Conservation (phyloP, 140 eudicot genomes). For the Ambrosia hybrid region DNA sequence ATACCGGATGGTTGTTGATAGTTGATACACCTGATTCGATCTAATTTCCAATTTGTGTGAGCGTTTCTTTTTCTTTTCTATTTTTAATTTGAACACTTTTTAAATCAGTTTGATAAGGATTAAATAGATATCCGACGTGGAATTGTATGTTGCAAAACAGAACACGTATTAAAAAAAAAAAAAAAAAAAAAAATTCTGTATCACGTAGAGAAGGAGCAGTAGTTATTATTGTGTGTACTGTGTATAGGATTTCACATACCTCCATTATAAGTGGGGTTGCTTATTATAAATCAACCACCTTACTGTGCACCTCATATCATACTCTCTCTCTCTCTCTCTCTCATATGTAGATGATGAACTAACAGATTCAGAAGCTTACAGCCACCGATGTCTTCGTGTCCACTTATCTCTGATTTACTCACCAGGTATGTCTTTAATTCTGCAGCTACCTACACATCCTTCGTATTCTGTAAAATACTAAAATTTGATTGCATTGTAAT, state of each 20-base stretch:
- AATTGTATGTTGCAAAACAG: neutral
- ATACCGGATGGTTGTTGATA: neutral
- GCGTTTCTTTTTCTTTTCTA: no score
- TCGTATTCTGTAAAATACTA: neutral
- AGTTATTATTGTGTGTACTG: neutral
- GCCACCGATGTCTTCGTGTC: constrained; percentile 21
- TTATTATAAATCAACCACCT: constrained; percentile 9
- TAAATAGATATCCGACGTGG: constrained; percentile 17
- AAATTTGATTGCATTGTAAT: neutral
- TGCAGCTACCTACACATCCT: neutral
- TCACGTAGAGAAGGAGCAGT: neutral
- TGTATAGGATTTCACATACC: no score
- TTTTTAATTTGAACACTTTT: neutral
- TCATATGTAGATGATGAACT: constrained; percentile 11
- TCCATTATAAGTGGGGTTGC: constrained; percentile 19
- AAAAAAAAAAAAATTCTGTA: neutral
- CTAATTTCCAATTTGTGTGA: neutral
- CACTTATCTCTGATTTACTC: constrained; percentile 22
- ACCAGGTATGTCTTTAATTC: constrained; percentile 17
- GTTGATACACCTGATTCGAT: neutral
- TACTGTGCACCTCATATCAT: neutral
- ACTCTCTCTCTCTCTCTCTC: constrained; percentile 6
- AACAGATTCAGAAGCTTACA: neutral
- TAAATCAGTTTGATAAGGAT: neutral
- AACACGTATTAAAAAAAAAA: neutral